Conservation (phyloP, 1,139 yeast genomes). For the Geotrichum aggregatum region DNA sequence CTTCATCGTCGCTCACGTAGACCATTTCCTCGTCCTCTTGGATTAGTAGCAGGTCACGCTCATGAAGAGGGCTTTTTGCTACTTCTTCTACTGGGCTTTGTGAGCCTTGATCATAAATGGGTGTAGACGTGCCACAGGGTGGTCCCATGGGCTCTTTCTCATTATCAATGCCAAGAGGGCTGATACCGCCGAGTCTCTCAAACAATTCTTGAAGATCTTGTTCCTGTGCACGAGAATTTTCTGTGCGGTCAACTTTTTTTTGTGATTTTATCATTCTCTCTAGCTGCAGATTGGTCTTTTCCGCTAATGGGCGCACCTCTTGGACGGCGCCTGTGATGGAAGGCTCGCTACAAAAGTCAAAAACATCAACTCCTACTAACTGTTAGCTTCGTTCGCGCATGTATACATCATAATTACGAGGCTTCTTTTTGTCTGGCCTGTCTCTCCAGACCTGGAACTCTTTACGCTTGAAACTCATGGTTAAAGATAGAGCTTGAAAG, state of each 20-base stretch:
- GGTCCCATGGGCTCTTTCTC: not conserved
- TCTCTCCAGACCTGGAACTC: too few relatives aligned
- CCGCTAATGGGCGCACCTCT: constrained; percentile 4
- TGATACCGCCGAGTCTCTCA: too few relatives aligned
- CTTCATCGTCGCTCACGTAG: not conserved
- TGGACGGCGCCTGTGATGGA: constrained; percentile 6
- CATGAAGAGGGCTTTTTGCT: not conserved
- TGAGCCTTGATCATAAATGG: not conserved
- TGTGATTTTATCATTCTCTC: not conserved
- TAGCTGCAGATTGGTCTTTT: not conserved
- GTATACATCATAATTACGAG: not conserved
- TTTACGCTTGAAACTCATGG: not conserved
- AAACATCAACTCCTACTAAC: not conserved
- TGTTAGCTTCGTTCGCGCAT: not conserved
- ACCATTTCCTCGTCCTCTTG: not conserved
- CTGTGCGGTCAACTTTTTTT: not conserved
- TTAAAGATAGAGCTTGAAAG: too few relatives aligned
- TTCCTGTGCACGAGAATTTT: not conserved
- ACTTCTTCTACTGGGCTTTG: not conserved
- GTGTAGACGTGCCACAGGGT: constrained; percentile 7
- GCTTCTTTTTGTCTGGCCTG: not conserved
- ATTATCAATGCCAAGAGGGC: too few relatives aligned
- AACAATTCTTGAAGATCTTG: not conserved
- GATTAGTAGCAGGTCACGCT: not conserved
- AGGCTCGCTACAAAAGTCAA: constrained; percentile 8